Percentiles rank a stretch among this genome's conserved stretches.
phyloP scores from a whole-genome alignment of 306 rosid species.

The Delonix regia region DNA sequence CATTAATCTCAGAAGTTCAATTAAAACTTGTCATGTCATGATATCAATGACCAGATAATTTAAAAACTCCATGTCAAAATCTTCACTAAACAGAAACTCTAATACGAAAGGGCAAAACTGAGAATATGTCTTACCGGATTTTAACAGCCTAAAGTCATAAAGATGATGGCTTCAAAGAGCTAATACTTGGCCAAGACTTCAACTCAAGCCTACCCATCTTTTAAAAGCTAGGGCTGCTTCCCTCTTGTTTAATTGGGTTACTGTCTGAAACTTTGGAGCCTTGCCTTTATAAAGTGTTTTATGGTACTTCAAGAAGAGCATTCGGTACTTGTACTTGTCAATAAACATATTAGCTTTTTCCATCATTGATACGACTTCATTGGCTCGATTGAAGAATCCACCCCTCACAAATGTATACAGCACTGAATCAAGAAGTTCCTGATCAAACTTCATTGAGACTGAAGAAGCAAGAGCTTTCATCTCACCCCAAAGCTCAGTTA shows the following conservation, averaged over 20 bases:
- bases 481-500: conserved; percentile 89
- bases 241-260: conserved; percentile 73
- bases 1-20: background rate
- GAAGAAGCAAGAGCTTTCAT: conserved; percentile 81
- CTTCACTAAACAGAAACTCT: background rate
- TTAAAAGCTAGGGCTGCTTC: conserved; percentile 73
- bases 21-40: background rate
- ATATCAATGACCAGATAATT: background rate
- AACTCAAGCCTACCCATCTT: conserved; percentile 80
- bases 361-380: conserved; percentile 83
- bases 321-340: conserved; percentile 88
- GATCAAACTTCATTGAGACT: conserved; percentile 81
- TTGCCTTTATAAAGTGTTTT: conserved; percentile 85
- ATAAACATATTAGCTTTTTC: conserved; percentile 77
- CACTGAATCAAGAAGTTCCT: conserved; percentile 88
- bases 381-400: conserved; percentile 78
- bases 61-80: background rate
- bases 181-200: conserved; percentile 32
- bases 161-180: conserved; percentile 27
- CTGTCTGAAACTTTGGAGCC: conserved; percentile 80
- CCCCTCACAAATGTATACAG: conserved; percentile 87
- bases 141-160: background rate
- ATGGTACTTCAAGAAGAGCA: conserved; percentile 85
- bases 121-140: conserved; percentile 3
- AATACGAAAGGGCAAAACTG: background rate